These are phyloP conservation scores for Penicillium sp. DNA, from an alignment of 2,329 filamentous ascomycete species.

Conservation along the genomic window DNA sequence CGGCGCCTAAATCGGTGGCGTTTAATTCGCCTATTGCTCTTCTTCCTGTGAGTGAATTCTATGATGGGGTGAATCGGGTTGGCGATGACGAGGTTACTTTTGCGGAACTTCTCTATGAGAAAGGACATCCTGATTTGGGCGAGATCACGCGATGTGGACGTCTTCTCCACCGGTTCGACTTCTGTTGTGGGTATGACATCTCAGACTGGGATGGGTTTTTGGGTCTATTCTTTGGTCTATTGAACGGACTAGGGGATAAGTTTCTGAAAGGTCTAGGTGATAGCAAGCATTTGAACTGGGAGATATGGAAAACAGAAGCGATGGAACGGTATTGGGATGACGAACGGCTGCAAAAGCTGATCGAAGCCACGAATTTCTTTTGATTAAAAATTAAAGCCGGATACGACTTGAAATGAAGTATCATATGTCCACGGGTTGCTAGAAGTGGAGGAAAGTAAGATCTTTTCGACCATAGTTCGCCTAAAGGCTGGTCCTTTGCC, in stretches of 20 bases:
- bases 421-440: slow-evolving; percentile 13
- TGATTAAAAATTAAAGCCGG: not conserved
- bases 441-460: slow-evolving; percentile 16
- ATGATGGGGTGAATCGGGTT: not conserved
- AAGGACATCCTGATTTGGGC: not conserved
- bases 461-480: slow-evolving; percentile 22
- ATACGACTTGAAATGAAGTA: not conserved
- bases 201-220: slow-evolving; percentile 1
- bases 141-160: not conserved
- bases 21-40: slow-evolving; percentile 3
- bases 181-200: not conserved
- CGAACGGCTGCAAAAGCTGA: not conserved
- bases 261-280: not conserved
- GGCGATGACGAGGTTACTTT: not conserved
- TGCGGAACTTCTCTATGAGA: not conserved
- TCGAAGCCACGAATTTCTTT: not conserved
- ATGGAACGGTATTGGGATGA: not conserved
- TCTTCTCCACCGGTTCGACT: not conserved
- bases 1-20: not conserved
- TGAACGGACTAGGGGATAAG: not conserved
- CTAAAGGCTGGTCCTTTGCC: slow-evolving; percentile 24
- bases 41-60: not conserved
- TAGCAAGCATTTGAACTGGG: not conserved
- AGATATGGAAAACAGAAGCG: not conserved
- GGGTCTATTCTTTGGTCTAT: not conserved